Base-by-base conservation (phyloP, 2,329 filamentous ascomycete species). In the Aspergillus sp. region DNA sequence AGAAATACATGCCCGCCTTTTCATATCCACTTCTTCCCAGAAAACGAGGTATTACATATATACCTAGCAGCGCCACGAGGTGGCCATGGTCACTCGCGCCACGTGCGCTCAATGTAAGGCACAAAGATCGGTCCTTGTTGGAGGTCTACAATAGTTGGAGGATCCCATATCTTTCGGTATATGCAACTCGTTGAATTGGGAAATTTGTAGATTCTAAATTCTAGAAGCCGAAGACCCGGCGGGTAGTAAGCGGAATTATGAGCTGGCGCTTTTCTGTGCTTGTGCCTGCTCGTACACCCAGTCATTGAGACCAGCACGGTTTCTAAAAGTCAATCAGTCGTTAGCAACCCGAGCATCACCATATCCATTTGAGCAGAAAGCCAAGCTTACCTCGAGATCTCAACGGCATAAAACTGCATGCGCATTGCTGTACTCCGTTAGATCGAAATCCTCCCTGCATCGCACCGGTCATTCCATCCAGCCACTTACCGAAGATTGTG, bases 211-310 rank as follows among this genome's bases (percentile, higher is more conserved):
- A 22, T 39, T 53, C 51, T 53, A 53, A n/a, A 17, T 52, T 39
- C 43, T 32, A 47, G 43, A 50, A 30, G 43, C n/a, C 34, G 34
- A 47, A 48, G 42, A 20, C 20, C 34, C 41, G 18, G 6, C n/a
- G 39, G 44, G n/a, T 36, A 20, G 43, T 24, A 36, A 17, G 24
- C 11, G 18, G 6, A 39, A 18, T 66, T 62, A 70, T 42, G 65
- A 65, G 56, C 62, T 70, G 15, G 63, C 47, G 13, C 55, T 64
- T 76, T 74, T 73, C 44, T 30, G 43, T 45, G 43, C 43, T 84
- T 80, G 55, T 83, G 81, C 85, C 73, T 90, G 83, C 78, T 98
- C 93, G 75, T 93, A 95, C 62, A 99, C 86, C 95, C 95, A 99
- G 76, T 99, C 95, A 71, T 99, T 99, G 57, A 98, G 78, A 26